Evolutionary conservation across 768 basidiomycete genomes (phyloP).

Genomic region (Suillus brevipes): DNA sequence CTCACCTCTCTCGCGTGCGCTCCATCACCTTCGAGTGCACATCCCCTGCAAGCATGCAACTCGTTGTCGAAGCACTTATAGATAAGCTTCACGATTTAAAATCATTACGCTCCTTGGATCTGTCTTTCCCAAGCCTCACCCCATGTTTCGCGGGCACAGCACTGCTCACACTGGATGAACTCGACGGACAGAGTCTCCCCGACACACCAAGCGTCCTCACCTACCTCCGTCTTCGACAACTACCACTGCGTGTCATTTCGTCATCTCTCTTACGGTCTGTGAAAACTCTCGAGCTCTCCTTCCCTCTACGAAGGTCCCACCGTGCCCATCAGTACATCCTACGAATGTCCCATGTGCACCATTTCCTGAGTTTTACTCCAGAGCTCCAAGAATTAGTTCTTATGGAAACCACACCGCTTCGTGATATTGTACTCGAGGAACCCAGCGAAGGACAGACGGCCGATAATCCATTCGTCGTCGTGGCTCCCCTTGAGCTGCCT

Average conservation of each 20-base stretch:
- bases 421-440: slow-evolving; percentile 30
- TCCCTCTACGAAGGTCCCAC: slow-evolving; percentile 31
- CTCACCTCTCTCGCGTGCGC: slow-evolving; percentile 30
- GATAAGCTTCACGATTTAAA: slow-evolving; percentile 23
- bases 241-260: slow-evolving; percentile 42
- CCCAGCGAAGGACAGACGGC: slow-evolving; percentile 13
- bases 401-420: slow-evolving; percentile 42
- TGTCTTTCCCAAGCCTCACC: slow-evolving; percentile 25
- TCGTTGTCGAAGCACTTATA: slow-evolving; percentile 21
- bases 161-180: slow-evolving; percentile 23
- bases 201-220: slow-evolving; percentile 17
- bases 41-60: slow-evolving; percentile 29
- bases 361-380: slow-evolving; percentile 38
- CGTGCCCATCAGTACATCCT: slow-evolving; percentile 34
- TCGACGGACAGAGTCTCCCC: slow-evolving; percentile 13
- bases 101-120: slow-evolving; percentile 27
- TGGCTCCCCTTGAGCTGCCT: slow-evolving; percentile 33
- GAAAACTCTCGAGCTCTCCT: slow-evolving; percentile 43
- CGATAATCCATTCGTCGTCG: slow-evolving; percentile 14
- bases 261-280: slow-evolving; percentile 39
- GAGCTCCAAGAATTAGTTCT: slow-evolving; percentile 45
- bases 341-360: slow-evolving; percentile 41
- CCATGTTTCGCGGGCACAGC: slow-evolving; percentile 29
- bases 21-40: slow-evolving; percentile 37
- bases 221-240: slow-evolving; percentile 42